Evolutionary conservation across 768 basidiomycete species (phyloP).

Genomic region (Russula vinacea): DNA sequence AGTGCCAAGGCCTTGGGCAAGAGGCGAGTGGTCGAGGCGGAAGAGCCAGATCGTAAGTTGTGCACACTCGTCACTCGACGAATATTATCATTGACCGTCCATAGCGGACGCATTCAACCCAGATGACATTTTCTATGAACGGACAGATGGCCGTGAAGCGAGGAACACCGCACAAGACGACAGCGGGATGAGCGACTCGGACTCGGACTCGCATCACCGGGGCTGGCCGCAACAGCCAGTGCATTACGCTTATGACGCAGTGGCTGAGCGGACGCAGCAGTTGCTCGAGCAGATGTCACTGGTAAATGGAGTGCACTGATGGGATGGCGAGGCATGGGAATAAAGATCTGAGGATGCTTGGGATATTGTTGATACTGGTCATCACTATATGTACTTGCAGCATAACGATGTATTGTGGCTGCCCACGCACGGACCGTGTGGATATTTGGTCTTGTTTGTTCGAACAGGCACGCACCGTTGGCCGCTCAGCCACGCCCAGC

Average conservation of each 20-base stretch:
- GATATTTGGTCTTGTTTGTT: constrained; percentile 24
- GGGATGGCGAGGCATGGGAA: background rate
- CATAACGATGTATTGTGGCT: constrained; percentile 11
- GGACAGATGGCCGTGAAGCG: constrained; percentile 35
- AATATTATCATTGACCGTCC: background rate
- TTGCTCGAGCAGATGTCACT: constrained; percentile 42
- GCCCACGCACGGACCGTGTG: constrained; percentile 12
- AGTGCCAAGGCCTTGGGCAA: constrained; percentile 91
- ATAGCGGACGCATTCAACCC: constrained; percentile 50
- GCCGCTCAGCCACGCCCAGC: background rate
- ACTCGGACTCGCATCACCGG: constrained; percentile 48
- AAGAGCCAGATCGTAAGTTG: constrained; percentile 48
- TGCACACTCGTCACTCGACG: constrained; percentile 2
- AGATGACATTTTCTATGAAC: constrained; percentile 54
- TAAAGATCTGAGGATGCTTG: constrained; percentile 11
- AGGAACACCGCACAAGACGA: constrained; percentile 34
- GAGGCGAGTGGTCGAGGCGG: constrained; percentile 56
- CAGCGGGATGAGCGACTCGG: constrained; percentile 42
- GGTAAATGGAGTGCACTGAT: constrained; percentile 35
- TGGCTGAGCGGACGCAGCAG: constrained; percentile 72
- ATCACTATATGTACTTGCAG: constrained; percentile 28
- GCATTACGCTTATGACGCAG: constrained; percentile 89
- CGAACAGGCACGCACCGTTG: background rate
- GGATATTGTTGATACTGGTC: constrained; percentile 16
- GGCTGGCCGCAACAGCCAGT: constrained; percentile 47